phyloP scores from a whole-genome alignment of 345 rosid genomes.

The Physaria fendleri region DNA sequence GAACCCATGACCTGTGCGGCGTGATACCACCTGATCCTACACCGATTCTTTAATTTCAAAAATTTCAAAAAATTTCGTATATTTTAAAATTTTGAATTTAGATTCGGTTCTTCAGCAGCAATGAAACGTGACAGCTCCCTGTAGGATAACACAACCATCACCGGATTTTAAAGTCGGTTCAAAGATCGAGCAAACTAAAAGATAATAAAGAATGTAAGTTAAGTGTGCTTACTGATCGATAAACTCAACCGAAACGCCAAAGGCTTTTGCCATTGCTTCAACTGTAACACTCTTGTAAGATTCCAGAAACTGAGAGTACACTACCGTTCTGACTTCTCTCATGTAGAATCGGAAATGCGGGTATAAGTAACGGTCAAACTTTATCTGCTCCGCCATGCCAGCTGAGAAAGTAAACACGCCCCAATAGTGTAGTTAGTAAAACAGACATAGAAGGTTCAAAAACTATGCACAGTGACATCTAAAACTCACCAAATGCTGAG shows the following conservation, averaged over 20 bases:
- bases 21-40: no score
- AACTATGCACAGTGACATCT: background rate
- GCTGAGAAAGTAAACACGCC: constrained; percentile 35
- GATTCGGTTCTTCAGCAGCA: no score
- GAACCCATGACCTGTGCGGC: no score
- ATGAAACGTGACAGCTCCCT: constrained; percentile 88
- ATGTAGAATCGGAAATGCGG: constrained; percentile 96
- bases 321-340: constrained; percentile 93
- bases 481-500: constrained; percentile 79
- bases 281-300: constrained; percentile 96
- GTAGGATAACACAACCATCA: background rate
- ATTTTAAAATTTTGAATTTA: no score
- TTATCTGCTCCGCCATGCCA: constrained; percentile 81
- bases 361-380: constrained; percentile 79
- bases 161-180: background rate
- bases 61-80: no score
- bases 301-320: constrained; percentile 93
- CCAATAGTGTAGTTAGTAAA: constrained; percentile 1
- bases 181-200: background rate
- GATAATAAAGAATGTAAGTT: background rate
- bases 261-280: constrained; percentile 97
- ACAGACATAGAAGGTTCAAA: background rate
- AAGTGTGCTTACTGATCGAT: constrained; percentile 72
- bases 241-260: constrained; percentile 88
- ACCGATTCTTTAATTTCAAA: no score